Conservation (phyloP, 108 stramenopile genomes). For the Fragilariopsis cylindrus region DNA sequence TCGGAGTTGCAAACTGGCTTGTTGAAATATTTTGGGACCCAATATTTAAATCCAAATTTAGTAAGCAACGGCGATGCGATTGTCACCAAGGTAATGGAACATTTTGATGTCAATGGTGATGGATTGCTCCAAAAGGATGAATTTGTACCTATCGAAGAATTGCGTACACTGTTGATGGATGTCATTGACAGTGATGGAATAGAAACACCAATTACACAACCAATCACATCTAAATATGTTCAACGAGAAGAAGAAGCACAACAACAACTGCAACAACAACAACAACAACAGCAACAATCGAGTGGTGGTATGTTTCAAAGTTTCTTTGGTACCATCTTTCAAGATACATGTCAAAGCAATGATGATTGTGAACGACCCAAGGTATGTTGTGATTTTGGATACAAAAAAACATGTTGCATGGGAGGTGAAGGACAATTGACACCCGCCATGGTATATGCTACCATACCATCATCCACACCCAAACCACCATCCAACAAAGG, state of each 20-base stretch:
- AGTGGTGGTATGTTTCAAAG: background rate
- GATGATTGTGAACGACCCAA: background rate
- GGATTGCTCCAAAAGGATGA: background rate
- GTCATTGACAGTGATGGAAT: background rate
- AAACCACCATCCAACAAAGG: no score
- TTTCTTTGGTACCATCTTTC: background rate
- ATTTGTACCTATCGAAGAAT: background rate
- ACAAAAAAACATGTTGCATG: background rate
- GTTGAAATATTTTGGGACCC: background rate
- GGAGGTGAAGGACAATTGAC: background rate
- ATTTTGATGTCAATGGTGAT: slow-evolving; percentile 3
- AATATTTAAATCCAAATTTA: background rate
- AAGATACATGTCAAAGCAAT: background rate
- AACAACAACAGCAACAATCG: background rate
- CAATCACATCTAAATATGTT: no score
- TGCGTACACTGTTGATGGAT: background rate
- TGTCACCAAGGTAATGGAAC: background rate
- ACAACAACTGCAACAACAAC: background rate
- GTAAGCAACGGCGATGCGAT: background rate
- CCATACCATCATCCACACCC: no score
- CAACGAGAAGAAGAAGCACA: background rate
- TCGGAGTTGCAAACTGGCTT: background rate
- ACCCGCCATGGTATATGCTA: no score
- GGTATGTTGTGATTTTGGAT: slow-evolving; percentile 1
- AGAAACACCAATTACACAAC: no score